Conservation (phyloP, 768 basidiomycete genomes). For the Trametes sanguinea region DNA sequence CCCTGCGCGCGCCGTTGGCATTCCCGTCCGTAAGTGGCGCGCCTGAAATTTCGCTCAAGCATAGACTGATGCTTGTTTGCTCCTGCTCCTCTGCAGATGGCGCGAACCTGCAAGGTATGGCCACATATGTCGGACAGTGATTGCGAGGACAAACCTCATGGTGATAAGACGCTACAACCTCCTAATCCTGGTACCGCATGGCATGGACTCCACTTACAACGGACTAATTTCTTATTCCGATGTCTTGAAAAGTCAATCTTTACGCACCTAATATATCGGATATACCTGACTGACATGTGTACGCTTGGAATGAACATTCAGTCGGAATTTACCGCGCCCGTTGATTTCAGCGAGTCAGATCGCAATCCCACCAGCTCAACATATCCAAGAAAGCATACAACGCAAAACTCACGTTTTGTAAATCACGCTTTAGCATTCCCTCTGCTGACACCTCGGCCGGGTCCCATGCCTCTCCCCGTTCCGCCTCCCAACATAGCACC, state of each 20-base stretch:
- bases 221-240: too few species aligned
- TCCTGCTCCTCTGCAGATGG: constrained; percentile 21
- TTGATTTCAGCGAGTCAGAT: too few species aligned
- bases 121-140: constrained; percentile 29
- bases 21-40: constrained; percentile 36
- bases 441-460: not conserved
- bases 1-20: constrained; percentile 34
- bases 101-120: constrained; percentile 40
- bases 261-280: too few species aligned
- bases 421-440: not conserved
- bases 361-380: not conserved
- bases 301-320: too few species aligned
- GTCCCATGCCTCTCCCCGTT: not conserved
- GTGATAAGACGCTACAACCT: too few species aligned
- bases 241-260: too few species aligned
- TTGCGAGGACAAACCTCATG: too few species aligned
- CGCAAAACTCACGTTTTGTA: not conserved
- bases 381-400: not conserved
- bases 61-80: not conserved
- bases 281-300: too few species aligned
- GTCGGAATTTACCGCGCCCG: too few species aligned
- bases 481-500: not conserved
- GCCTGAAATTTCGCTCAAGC: not conserved
- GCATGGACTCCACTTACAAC: too few species aligned
- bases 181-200: too few species aligned